Conservation (phyloP, 257 asterid genomes). For the Fraxinus pennsylvanica region DNA sequence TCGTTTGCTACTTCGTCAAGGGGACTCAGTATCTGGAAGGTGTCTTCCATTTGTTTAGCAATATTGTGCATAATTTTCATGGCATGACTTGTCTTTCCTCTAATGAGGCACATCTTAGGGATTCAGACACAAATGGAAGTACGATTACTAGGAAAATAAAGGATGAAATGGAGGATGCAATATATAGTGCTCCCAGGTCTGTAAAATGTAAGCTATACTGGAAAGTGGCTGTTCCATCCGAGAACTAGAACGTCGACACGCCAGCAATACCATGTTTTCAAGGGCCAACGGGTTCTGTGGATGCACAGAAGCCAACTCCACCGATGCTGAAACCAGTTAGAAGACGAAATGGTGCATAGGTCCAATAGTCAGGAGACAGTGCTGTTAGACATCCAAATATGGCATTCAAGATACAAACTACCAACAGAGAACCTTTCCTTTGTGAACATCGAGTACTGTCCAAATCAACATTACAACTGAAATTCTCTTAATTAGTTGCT, state of each 20-base stretch:
- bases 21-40: constrained; percentile 39
- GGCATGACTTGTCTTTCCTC: constrained; percentile 53
- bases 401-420: constrained; percentile 68
- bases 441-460: constrained; percentile 6
- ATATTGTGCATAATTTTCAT: constrained; percentile 58
- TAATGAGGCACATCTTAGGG: constrained; percentile 71
- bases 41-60: constrained; percentile 51
- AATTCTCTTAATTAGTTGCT: too few species aligned
- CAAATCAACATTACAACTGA: too few species aligned
- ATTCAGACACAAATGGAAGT: constrained; percentile 72
- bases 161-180: constrained; percentile 60
- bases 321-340: constrained; percentile 90
- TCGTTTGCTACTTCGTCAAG: constrained; percentile 50
- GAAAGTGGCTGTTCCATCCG: constrained; percentile 62
- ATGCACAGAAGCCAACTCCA: constrained; percentile 80
- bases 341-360: constrained; percentile 57
- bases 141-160: not conserved
- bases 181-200: constrained; percentile 69
- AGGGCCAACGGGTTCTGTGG: constrained; percentile 88
- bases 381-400: constrained; percentile 74
- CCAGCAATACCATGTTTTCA: constrained; percentile 67
- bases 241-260: constrained; percentile 89
- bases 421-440: constrained; percentile 69
- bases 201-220: constrained; percentile 62
- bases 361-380: constrained; percentile 56